Conservation (phyloP, 1,139 yeast genomes). For the Magnusiomyces ingens region DNA sequence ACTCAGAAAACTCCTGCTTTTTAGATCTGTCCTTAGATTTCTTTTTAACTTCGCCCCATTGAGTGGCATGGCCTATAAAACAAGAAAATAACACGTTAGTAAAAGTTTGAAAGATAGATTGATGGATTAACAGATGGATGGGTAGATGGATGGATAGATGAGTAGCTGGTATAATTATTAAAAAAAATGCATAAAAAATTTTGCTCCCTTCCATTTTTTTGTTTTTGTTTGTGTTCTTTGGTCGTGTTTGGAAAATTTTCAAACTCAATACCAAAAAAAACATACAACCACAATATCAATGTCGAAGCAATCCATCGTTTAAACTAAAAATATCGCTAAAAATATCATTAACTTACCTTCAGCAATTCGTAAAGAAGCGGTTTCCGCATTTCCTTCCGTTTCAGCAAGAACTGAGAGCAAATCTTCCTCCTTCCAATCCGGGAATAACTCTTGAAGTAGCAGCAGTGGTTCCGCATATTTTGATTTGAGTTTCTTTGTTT, state of each 20-base stretch:
- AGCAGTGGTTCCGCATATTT: slow-evolving; percentile 40
- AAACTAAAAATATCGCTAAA: slow-evolving; percentile 29
- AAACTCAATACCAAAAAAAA: neutral
- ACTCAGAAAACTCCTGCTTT: slow-evolving; percentile 22
- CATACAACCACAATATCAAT: neutral
- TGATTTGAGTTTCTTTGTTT: slow-evolving; percentile 32
- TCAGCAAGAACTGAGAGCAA: slow-evolving; percentile 69
- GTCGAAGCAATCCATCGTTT: neutral
- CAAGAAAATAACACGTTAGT: slow-evolving; percentile 7
- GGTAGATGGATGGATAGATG: neutral
- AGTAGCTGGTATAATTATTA: too few relatives aligned
- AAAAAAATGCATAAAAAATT: too few relatives aligned
- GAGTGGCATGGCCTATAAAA: slow-evolving; percentile 37
- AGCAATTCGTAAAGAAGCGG: slow-evolving; percentile 79
- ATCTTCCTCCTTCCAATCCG: slow-evolving; percentile 91
- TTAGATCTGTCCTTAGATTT: slow-evolving; percentile 42
- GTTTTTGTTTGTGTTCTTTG: too few relatives aligned
- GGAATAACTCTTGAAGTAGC: slow-evolving; percentile 77
- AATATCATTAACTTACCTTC: slow-evolving; percentile 60
- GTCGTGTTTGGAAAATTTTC: too few relatives aligned
- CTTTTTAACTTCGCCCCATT: slow-evolving; percentile 59
- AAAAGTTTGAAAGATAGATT: neutral
- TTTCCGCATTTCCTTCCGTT: slow-evolving; percentile 63
- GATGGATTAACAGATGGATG: neutral
- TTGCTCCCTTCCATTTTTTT: too few relatives aligned